These are phyloP conservation scores for Kwoniella heveanensis DNA, from an alignment of 768 basidiomycete genomes.

Conservation along the genomic window DNA sequence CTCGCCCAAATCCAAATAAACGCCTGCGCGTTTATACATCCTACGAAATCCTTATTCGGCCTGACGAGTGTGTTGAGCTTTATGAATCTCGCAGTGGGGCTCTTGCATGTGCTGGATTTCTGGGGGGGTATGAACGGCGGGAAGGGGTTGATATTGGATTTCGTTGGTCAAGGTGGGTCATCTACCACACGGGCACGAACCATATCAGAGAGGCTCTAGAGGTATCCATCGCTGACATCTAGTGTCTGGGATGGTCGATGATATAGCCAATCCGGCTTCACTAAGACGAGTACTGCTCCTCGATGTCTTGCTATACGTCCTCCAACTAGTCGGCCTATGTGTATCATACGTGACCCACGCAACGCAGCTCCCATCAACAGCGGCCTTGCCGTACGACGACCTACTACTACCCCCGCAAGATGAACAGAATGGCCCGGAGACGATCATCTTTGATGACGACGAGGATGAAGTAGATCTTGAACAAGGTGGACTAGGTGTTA, in stretches of 20 bases:
- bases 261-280: slow-evolving; percentile 34
- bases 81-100: slow-evolving; percentile 31
- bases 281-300: slow-evolving; percentile 40
- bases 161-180: slow-evolving; percentile 46
- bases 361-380: slow-evolving; percentile 17
- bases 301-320: slow-evolving; percentile 35
- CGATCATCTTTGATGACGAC: slow-evolving; percentile 20
- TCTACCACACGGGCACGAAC: no score
- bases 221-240: background rate
- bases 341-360: slow-evolving; percentile 42
- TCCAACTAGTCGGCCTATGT: slow-evolving; percentile 34
- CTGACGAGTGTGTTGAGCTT: slow-evolving; percentile 32
- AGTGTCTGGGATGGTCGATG: background rate
- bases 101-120: slow-evolving; percentile 42
- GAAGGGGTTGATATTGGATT: slow-evolving; percentile 44
- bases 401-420: slow-evolving; percentile 36
- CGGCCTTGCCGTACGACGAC: slow-evolving; percentile 31
- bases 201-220: background rate
- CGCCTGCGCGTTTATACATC: slow-evolving; percentile 33
- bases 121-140: slow-evolving; percentile 29
- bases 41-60: slow-evolving; percentile 32
- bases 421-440: background rate
- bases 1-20: slow-evolving; percentile 40
- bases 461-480: slow-evolving; percentile 34
- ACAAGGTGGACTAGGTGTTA: slow-evolving; percentile 17